Evolutionary conservation across 768 basidiomycete species (phyloP).

Genomic region (Leccinum truebloodii): DNA sequence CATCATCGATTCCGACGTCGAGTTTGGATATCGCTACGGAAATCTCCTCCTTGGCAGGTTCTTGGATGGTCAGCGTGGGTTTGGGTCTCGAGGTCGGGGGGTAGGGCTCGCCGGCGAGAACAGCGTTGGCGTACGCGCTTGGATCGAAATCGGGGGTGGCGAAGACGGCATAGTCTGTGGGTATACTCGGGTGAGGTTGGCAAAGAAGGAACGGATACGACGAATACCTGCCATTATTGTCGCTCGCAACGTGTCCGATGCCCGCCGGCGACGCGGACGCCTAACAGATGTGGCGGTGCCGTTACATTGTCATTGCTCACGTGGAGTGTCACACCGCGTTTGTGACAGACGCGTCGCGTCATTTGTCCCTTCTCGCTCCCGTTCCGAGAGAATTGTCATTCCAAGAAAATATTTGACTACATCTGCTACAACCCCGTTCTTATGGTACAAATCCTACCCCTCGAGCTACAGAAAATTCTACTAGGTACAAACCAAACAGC

Average conservation of each 20-base stretch:
- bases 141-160: slow-evolving; percentile 75
- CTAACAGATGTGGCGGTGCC: slow-evolving; percentile 20
- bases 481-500: too few species aligned
- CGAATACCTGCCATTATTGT: slow-evolving; percentile 24
- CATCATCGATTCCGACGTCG: slow-evolving; percentile 86
- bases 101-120: slow-evolving; percentile 83
- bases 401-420: slow-evolving; percentile 24
- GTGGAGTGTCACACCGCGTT: slow-evolving; percentile 34
- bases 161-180: slow-evolving; percentile 74
- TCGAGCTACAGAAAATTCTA: too few species aligned
- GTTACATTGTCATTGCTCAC: slow-evolving; percentile 20
- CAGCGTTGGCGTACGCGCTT: slow-evolving; percentile 88
- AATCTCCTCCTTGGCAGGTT: slow-evolving; percentile 80
- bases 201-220: neutral
- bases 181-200: neutral
- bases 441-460: too few species aligned
- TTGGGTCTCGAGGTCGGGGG: slow-evolving; percentile 41
- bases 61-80: slow-evolving; percentile 36
- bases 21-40: slow-evolving; percentile 88
- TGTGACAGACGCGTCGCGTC: slow-evolving; percentile 28
- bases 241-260: neutral
- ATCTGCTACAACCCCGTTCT: too few species aligned
- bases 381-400: slow-evolving; percentile 2
- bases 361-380: neutral
- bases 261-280: neutral